Base-by-base conservation (phyloP, 192 early-diverging fungal species). In the Coemansia sp. region DNA sequence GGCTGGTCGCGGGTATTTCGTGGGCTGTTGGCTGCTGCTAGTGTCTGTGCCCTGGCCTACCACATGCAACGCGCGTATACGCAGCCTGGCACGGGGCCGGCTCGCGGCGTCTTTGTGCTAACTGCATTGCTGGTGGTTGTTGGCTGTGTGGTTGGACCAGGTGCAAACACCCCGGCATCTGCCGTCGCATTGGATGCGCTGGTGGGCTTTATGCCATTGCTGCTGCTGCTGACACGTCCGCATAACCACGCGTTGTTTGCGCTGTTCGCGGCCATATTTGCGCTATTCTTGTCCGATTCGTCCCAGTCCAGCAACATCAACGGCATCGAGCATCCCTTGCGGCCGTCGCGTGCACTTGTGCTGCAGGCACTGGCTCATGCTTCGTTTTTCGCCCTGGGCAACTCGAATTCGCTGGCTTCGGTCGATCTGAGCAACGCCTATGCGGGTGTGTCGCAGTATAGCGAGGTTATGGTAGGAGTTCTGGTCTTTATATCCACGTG, bases 391-490 rank as follows among this genome's bases (percentile, higher is more conserved):
- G 42, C 77, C 6, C 77, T 84, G 23, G 89, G 87, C 15, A 88
- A 88, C 65, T 86, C 87, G 0, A 91, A 91, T 58, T 86, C 87
- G 5, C 84, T 91, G 16, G 85, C 89, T 0, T 86, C 87, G 9
- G 71, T 89, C n/a, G 89, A 91, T 43, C 69, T 91, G 16, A 85
- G 87, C 54, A 86, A 86, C 46, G 82, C 87, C 2, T 91, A 91
- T 53, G 80, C 84, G 4, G 89, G 89, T 4, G 82, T 91, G 26
- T 75, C 83, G 38, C 73, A 72, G 5, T 91, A 89, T 69, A 75
- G 80, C 60, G 77, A 83, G 23, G 47, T 36, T 2, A 34, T 80
- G 26, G 86, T 88, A 11, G 87, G 89, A 3, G 34, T 85, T 5
- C 63, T 89, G n/a, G 82, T 86, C 4, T 91, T 88, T 67, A 53